Evolutionary conservation across 805 yeast species (phyloP).

Genomic region (Starmerella scarabaei): DNA sequence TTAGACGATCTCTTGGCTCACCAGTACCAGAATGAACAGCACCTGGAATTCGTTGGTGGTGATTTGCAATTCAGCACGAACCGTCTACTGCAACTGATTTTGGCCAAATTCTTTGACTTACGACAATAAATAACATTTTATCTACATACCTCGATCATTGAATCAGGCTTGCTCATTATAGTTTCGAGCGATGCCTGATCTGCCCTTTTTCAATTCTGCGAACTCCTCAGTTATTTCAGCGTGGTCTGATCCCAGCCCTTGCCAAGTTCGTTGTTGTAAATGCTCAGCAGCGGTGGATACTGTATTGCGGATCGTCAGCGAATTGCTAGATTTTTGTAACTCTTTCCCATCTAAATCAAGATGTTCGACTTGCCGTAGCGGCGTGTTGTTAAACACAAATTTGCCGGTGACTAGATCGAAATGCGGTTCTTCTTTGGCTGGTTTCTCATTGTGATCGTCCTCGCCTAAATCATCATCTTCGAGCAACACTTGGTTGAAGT

Average conservation of each 20-base stretch:
- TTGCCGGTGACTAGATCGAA: slow-evolving; percentile 84
- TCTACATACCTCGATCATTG: slow-evolving; percentile 12
- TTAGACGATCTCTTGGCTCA: slow-evolving; percentile 58
- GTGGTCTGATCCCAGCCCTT: slow-evolving; percentile 81
- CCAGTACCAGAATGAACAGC: slow-evolving; percentile 55
- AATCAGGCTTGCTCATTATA: slow-evolving; percentile 68
- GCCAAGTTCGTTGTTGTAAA: slow-evolving; percentile 65
- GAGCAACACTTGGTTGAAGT: slow-evolving; percentile 45
- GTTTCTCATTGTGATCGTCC: slow-evolving; percentile 25
- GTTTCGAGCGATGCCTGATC: slow-evolving; percentile 81
- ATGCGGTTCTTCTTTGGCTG: slow-evolving; percentile 53
- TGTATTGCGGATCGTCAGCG: slow-evolving; percentile 56
- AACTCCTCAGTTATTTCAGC: slow-evolving; percentile 44
- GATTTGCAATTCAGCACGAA: slow-evolving; percentile 59
- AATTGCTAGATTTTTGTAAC: slow-evolving; percentile 19
- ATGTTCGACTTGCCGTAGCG: slow-evolving; percentile 56
- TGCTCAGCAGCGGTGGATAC: slow-evolving; percentile 78
- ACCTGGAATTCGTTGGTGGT: slow-evolving; percentile 49
- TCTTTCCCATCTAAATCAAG: slow-evolving; percentile 42
- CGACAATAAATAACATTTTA: neutral
- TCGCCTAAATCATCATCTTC: slow-evolving; percentile 1
- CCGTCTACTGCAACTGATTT: slow-evolving; percentile 52
- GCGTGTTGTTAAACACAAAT: slow-evolving; percentile 55
- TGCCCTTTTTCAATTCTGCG: slow-evolving; percentile 70
- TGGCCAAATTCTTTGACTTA: slow-evolving; percentile 49